Percentiles rank a stretch among this genome's conserved stretches.
These are phyloP conservation scores for Inga oerstediana DNA, from an alignment of 306 rosid genomes.

Conservation along the genomic window DNA sequence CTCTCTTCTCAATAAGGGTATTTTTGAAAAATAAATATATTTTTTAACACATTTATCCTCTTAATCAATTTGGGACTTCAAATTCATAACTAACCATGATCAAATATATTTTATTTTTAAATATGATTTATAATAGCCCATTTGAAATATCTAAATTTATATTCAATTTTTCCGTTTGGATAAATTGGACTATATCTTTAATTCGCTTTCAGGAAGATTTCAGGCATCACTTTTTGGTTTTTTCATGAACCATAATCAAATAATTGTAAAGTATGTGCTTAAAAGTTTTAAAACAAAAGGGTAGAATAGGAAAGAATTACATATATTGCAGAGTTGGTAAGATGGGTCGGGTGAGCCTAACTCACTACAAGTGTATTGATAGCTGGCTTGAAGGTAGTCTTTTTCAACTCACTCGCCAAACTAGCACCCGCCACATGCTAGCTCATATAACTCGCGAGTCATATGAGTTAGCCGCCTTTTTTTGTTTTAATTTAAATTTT, in stretches of 20 bases:
- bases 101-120: too few species aligned
- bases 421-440: too few species aligned
- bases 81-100: background rate
- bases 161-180: background rate
- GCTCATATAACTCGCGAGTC: too few species aligned
- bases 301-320: background rate
- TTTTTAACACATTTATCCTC: too few species aligned
- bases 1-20: too few species aligned
- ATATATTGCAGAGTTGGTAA: background rate
- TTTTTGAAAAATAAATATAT: too few species aligned
- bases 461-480: too few species aligned
- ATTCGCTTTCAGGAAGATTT: background rate
- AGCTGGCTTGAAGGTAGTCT: too few species aligned
- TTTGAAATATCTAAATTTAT: background rate
- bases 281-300: background rate
- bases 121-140: background rate
- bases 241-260: background rate
- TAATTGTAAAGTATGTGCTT: background rate
- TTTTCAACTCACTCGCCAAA: too few species aligned
- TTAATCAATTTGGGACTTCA: background rate
- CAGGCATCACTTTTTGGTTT: background rate
- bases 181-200: background rate
- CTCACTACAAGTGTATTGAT: too few species aligned
- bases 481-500: too few species aligned
- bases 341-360: too few species aligned